A percentile compares a stretch with the other conserved stretches of the same genome.
These are phyloP conservation scores for Jacaranda mimosifolia DNA, from an alignment of 257 asterid genomes.

Conservation along the genomic window DNA sequence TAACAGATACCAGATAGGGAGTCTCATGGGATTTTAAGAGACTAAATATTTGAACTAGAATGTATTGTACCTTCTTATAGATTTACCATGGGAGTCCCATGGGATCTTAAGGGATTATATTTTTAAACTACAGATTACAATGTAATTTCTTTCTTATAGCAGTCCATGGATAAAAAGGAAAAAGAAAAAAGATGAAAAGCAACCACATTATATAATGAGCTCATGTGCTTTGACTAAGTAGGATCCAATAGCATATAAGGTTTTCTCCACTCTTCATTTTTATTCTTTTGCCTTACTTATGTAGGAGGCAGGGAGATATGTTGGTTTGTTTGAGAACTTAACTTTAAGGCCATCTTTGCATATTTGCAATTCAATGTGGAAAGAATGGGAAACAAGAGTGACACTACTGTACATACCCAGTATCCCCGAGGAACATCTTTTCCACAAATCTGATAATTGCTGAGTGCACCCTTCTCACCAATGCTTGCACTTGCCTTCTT, in stretches of 20 bases:
- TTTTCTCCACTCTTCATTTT: neutral
- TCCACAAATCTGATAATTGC: conserved; percentile 65
- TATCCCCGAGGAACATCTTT: conserved; percentile 76
- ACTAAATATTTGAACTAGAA: neutral
- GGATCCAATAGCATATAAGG: neutral
- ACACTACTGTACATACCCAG: conserved; percentile 57
- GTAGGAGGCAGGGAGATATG: neutral
- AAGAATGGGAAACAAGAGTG: neutral
- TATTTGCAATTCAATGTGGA: neutral
- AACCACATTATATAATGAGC: neutral
- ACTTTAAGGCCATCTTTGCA: neutral
- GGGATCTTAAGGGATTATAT: neutral
- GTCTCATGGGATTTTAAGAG: neutral
- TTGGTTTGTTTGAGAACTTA: neutral
- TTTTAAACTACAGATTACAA: neutral
- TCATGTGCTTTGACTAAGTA: neutral
- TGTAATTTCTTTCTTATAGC: no score
- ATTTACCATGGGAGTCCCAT: no score
- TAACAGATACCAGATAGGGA: neutral
- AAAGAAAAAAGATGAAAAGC: neutral
- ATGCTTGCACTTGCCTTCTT: conserved; percentile 34
- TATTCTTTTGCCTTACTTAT: neutral
- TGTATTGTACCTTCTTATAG: no score
- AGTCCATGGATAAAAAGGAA: no score
- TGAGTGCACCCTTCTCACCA: conserved; percentile 45